Evolutionary conservation across 1,284 basidiomycete species (phyloP).

Genomic region (Vanrija sp.): DNA sequence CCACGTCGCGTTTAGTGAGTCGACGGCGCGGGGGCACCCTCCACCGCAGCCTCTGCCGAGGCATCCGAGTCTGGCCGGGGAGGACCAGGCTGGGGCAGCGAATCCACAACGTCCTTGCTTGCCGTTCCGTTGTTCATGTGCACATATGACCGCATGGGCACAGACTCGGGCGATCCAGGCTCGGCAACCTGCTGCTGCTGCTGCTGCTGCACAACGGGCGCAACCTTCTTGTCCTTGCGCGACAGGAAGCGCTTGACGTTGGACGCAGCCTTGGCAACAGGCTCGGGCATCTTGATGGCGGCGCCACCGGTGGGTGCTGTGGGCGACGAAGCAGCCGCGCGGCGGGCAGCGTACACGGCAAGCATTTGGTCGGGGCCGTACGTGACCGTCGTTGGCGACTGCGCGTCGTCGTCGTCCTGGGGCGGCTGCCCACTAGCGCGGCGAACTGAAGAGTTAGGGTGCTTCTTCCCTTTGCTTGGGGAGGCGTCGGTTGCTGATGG

Average conservation of each 20-base stretch:
- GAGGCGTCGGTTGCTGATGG: not conserved
- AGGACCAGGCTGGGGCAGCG: conserved; percentile 29
- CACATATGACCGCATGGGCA: conserved; percentile 33
- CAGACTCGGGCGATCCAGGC: conserved; percentile 17
- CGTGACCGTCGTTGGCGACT: conserved; percentile 22
- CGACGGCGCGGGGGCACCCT: not conserved
- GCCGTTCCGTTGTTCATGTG: conserved; percentile 40
- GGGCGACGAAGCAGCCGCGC: conserved; percentile 22
- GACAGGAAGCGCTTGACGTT: conserved; percentile 21
- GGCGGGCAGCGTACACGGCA: conserved; percentile 47
- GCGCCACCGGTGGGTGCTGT: conserved; percentile 10
- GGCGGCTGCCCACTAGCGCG: not conserved
- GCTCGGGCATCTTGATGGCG: conserved; percentile 5
- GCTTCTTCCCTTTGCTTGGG: not conserved
- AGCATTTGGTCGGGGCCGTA: conserved; percentile 49
- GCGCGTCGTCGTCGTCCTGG: not conserved
- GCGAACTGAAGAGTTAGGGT: too few relatives aligned
- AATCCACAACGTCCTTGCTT: conserved; percentile 26
- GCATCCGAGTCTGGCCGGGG: not conserved
- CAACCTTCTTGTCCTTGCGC: conserved; percentile 21
- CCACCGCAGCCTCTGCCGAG: not conserved
- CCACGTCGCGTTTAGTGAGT: not conserved
- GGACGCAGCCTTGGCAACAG: conserved; percentile 18
- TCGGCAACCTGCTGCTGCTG: not conserved
- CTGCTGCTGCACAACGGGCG: not conserved